Evolutionary conservation across 2,329 filamentous ascomycete species (phyloP).

Genomic region (Fusarium sp.): DNA sequence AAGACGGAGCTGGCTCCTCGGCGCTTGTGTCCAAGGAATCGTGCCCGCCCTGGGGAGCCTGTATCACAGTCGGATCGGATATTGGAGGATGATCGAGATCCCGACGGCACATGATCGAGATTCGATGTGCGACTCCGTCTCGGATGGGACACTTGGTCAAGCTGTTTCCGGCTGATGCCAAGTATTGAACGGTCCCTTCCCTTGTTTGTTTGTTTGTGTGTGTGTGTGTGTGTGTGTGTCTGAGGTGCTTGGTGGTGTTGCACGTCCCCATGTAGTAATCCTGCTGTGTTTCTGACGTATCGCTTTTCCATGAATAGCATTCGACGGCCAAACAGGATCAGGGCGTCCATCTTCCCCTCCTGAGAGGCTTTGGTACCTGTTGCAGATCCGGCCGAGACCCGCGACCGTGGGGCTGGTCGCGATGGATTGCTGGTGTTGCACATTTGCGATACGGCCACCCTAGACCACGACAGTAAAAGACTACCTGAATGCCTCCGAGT

Average conservation of each 20-base stretch:
- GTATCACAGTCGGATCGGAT: constrained; percentile 24
- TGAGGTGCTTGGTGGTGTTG: not conserved
- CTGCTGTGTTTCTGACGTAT: constrained; percentile 25
- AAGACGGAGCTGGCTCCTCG: not conserved
- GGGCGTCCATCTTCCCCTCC: not conserved
- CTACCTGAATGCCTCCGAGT: not conserved
- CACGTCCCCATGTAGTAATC: constrained; percentile 18
- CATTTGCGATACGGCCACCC: not conserved
- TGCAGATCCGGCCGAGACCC: constrained; percentile 5
- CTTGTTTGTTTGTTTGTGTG: not conserved
- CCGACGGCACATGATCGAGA: constrained; percentile 28
- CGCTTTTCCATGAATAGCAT: not conserved
- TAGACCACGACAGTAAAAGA: not conserved
- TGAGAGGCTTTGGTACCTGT: not conserved
- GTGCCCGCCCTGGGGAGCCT: constrained; percentile 12
- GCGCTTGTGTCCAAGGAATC: constrained; percentile 2
- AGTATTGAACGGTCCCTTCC: constrained; percentile 17
- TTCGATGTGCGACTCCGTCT: constrained; percentile 17
- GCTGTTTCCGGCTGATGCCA: constrained; percentile 5
- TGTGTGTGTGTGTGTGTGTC: not conserved
- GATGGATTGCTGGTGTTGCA: not conserved
- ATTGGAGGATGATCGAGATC: constrained; percentile 32
- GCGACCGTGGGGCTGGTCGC: not conserved
- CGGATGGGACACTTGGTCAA: not conserved
- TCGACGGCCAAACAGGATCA: not conserved